Evolutionary conservation across 2,329 filamentous ascomycete species (phyloP), one percentile per base, ranked within the genome.

Genomic region (Metarhizium robertsii): DNA sequence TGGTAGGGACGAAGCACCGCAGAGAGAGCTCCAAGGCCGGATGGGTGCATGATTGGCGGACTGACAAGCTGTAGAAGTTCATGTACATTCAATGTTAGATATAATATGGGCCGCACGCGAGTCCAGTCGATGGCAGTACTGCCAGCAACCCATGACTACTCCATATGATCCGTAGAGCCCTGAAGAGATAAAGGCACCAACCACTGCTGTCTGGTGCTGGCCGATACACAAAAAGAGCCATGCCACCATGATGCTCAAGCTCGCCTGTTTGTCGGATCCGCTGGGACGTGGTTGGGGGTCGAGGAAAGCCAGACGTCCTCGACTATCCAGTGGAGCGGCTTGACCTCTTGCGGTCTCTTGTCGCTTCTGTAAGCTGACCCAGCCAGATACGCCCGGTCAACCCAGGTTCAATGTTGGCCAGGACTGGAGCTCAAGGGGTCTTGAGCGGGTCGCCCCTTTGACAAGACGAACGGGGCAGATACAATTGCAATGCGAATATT

Each of bases 401-500:
- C 7, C 45, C 20, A 14, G 45, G 45, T 20, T 20, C 42, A 20
- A 30, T 30, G 25, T 48, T 48, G 45, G 45, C 45, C 45, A 48
- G 38, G 50, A 29, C 38, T 50, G 51, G 46, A 46, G 50, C 50
- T 53, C 16, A 25, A 53, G 50, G 54, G 50, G 47, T 43, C 34
- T 29, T 18, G 54, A 50, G 54, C 45, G 54, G 51, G 51, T 50
- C 46, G 50, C 49, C 51, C 54, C 50, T 53, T 56, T 50, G 46
- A 46, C 16, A 6, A 53, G 29, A 55, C 43, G 32, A 50, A 53
- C 50, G 50, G 45, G 54, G 45, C 46, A 25, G 18, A 50, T 53
- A 50, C 50, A 50, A 53, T 49, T 30, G 18, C 20, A 34, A 36
- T 53, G 50, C 50, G 38, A 53, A 53, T 43, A 40, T 8, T 49